Evolutionary conservation across 2,329 filamentous ascomycete species (phyloP), one percentile per base, ranked within the genome.

Genomic region (Sporothrix phasma): DNA sequence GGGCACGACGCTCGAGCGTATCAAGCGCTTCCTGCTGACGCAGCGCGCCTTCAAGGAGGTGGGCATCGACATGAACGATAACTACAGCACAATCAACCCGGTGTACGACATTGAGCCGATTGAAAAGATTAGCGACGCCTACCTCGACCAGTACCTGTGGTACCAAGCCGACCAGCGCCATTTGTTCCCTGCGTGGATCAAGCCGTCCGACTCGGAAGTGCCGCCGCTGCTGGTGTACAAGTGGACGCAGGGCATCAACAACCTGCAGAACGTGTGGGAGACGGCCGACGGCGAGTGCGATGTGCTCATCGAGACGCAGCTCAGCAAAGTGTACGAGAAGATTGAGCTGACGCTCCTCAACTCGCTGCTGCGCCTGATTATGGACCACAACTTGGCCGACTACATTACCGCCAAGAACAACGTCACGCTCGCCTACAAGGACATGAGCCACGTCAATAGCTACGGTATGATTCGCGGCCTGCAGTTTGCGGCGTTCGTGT

Each of bases 401-500:
- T 99, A 99, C 77, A 99, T 99, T 72, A 97, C 93, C 1, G 92
- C 93, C 43, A 99, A 99, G 84, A 99, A 99, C 81, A 99, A 99
- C 73, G 94, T 99, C 13, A 93, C 97, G 74, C 84, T 99, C 67
- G 97, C 95, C 67, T 99, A 99, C 81, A 99, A 99, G 79, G 94
- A 99, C 71, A 99, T 99, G 94, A 97, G 97, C 73, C 94, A 99
- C 72, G 94, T 95, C 73, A 99, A 99, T 77, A 95, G 91, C 73
- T 99, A 97, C 73, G 94, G 94, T 70, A 89, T 99, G 88, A 97
- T 99, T 71, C 91, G 94, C 71, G 94, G 95, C 70, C 82, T 99
- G 17, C 95, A 99, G 69, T 99, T 99, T 77, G 97, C 94, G 1
- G 94, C 91, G 0, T 99, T 99, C 68, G 94, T 99, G 24, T 99